Evolutionary conservation across 2,329 filamentous ascomycete genomes (phyloP), one percentile per base, ranked within the genome.

Genomic region (Phyllosticta citrichinensis): DNA sequence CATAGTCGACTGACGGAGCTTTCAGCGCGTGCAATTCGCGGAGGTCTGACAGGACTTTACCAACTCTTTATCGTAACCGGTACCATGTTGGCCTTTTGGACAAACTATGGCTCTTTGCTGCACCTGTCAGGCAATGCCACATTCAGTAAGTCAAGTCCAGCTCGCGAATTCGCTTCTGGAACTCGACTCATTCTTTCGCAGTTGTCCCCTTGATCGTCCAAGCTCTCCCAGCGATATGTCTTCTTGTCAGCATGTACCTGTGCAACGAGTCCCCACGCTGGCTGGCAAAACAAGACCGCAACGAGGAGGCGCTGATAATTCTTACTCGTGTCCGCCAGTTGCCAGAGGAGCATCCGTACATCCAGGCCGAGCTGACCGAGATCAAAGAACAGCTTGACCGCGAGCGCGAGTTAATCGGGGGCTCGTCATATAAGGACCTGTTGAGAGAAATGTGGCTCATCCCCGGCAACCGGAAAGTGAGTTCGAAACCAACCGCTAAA

Each of bases 221-320:
- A 70, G 80, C 78, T 58, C 74, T 88, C 3, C 86, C 87, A 0
- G 85, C 86, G 1, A 65, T 83, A 5, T 72, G 86, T 24, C 77
- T 89, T 14, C 75, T 86, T 30, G 33, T 76, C 17, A 83, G 83
- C 65, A 87, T 89, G 79, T 68, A 82, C 1, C 70, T 86, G 57
- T 86, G 84, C 68, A 81, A 83, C 67, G 85, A 88, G 67, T 86
- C 83, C 6, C 86, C 86, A 14, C 80, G 87, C 65, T 89, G 83
- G 81, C 80, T 87, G 24, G 87, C 86, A 24, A 83, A 84, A 65
- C 79, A 83, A 66, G 85, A 88, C 66, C 80, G 85, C 64, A 88
- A 85, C 85, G 86, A 89, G 63, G 76, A 85, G 51, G 83, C 86
- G 1, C 81, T 79, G 2, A 63, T 62, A 0, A 80, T 84, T 19